Base-by-base conservation (phyloP, 192 early-diverging fungal genomes). In the Coemansia sp. region DNA sequence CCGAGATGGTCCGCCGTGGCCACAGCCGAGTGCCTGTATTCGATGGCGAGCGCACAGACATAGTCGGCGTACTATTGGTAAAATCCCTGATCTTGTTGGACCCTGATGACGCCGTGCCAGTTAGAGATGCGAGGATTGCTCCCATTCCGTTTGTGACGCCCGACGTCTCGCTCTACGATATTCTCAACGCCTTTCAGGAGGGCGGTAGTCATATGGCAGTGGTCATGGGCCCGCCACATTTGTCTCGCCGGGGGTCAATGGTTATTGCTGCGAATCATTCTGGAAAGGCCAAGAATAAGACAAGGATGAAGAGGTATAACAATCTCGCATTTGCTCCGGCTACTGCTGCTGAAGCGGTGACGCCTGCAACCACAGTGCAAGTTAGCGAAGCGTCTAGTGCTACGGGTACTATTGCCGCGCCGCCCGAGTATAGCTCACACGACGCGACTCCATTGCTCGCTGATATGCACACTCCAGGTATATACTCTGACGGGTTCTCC, bases 111-210 rank as follows among this genome's bases (percentile, higher is more conserved):
- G 78, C 80, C 14, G 73, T 81, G 29, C 89, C 88, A 2, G 88
- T 92, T 6, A 84, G 87, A 5, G 85, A 89, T 45, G 85, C 90
- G 27, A 44, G 38, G 12, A 87, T 87, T 38, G 82, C 84, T 21
- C 58, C 63, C 11, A 76, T 86, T 15, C 85, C 85, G 41, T 45
- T 77, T 19, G 76, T 86, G 29, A 81, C 85, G 3, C 63, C 85
- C 9, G 61, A 70, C n/a, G 68, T 63, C 23, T 84, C 85, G 39
- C 64, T 86, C 11, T 84, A 90, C 53, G 92, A 93, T 48, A 92
- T 93, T 37, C 77, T 93, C 51, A 93, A 93, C 73, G 90, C 90
- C 53, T 93, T 93, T 78, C 92, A 93, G 64, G 90, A 91, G 67
- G 92, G 92, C 21, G 86, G 90, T 63, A 90, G 90, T 58, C 92